Conservation (phyloP, 2,329 filamentous ascomycete species). For the Pseudocercospora macadamiae region DNA sequence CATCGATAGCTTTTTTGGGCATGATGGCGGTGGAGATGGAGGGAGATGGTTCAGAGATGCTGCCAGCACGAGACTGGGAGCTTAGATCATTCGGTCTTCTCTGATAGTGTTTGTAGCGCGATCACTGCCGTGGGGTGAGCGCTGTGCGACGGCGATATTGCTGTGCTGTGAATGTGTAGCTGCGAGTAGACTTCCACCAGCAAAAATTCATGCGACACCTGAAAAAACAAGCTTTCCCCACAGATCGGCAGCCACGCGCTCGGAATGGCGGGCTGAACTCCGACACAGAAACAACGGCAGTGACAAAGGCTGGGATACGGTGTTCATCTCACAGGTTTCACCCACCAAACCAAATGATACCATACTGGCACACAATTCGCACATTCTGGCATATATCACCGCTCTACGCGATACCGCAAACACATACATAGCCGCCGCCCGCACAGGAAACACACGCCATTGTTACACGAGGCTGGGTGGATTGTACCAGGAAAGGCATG, state of each 20-base stretch:
- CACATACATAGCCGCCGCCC: too few relatives aligned
- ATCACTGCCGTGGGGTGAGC: conserved; percentile 9
- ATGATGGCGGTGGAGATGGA: conserved; percentile 40
- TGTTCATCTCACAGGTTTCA: not conserved
- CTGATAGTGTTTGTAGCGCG: not conserved
- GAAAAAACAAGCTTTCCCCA: conserved; percentile 12
- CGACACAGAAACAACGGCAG: not conserved
- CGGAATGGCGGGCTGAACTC: not conserved
- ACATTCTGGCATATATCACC: too few relatives aligned
- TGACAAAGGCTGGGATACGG: not conserved
- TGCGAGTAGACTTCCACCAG: not conserved
- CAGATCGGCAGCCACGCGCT: conserved; percentile 10
- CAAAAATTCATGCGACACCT: too few relatives aligned
- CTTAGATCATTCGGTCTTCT: conserved; percentile 9
- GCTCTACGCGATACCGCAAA: too few relatives aligned
- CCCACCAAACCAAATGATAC: too few relatives aligned
- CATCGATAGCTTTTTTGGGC: conserved; percentile 69
- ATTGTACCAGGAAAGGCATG: not conserved
- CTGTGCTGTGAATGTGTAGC: not conserved
- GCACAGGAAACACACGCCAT: not conserved
- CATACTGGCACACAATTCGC: too few relatives aligned
- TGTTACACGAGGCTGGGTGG: not conserved
- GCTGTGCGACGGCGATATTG: conserved; percentile 3
- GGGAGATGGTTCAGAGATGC: conserved; percentile 8
- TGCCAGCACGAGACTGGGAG: not conserved